phyloP scores from a whole-genome alignment of 768 basidiomycete genomes.

The Punctularia strigosozonata region DNA sequence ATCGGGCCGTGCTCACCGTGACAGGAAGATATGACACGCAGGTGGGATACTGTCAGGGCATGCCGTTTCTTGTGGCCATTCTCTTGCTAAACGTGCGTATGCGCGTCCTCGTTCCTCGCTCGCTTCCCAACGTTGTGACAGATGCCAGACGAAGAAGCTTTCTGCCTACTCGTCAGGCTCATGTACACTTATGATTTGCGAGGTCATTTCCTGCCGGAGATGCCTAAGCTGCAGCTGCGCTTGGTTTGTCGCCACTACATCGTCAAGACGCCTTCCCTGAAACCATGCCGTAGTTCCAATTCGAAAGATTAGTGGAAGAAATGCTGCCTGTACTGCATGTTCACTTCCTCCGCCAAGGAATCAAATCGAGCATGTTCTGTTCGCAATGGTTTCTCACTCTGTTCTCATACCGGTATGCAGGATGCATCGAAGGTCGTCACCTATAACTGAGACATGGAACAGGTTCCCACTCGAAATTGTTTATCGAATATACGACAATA shows the following conservation, averaged over 20 bases:
- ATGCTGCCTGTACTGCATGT: constrained; percentile 84
- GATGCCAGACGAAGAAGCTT: constrained; percentile 99
- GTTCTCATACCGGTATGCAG: constrained; percentile 80
- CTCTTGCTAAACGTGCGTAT: constrained; percentile 74
- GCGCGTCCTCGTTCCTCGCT: background rate
- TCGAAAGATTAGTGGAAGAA: constrained; percentile 91
- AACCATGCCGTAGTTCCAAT: no score
- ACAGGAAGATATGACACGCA: constrained; percentile 86
- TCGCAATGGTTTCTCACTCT: constrained; percentile 98
- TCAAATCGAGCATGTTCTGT: constrained; percentile 98
- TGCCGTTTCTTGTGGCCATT: constrained; percentile 94
- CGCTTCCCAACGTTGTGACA: constrained; percentile 17
- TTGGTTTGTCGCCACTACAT: constrained; percentile 42
- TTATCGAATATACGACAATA: constrained; percentile 93
- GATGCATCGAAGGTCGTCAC: background rate
- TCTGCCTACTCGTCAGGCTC: constrained; percentile 84
- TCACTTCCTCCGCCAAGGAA: constrained; percentile 86
- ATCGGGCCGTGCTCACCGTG: no score
- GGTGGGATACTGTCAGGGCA: constrained; percentile 96
- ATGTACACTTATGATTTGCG: constrained; percentile 97
- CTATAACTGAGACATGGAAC: background rate
- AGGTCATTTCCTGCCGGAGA: constrained; percentile 96
- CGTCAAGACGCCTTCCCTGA: no score
- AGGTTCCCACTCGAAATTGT: constrained; percentile 94
- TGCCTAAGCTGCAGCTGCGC: constrained; percentile 93